Percentiles rank a stretch among this genome's conserved stretches.
Conservation (phyloP, 495 filamentous ascomycete species). For the Talaromyces wortmannii region DNA sequence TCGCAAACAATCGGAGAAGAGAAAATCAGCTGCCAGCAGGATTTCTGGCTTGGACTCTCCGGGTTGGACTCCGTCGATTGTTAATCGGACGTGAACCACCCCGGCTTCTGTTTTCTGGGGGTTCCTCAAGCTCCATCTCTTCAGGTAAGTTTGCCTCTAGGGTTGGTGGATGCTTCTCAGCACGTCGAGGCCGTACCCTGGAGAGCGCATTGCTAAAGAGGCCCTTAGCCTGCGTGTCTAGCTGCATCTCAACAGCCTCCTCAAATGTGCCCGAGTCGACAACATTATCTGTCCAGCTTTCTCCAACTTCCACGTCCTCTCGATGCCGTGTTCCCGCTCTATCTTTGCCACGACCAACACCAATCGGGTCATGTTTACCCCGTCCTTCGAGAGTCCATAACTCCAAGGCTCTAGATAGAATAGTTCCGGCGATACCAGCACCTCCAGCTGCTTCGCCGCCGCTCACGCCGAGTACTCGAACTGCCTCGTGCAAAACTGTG, state of each 20-base stretch:
- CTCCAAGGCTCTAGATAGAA: slow-evolving; percentile 67
- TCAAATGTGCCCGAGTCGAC: slow-evolving; percentile 15
- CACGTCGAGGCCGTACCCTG: slow-evolving; percentile 24
- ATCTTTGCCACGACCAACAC: slow-evolving; percentile 18
- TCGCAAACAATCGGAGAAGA: neutral
- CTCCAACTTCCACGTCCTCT: slow-evolving; percentile 13
- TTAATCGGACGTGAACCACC: neutral
- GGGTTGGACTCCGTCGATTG: slow-evolving; percentile 6
- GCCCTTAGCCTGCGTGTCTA: slow-evolving; percentile 34
- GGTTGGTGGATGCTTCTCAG: slow-evolving; percentile 10
- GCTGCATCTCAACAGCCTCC: slow-evolving; percentile 34
- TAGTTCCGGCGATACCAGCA: slow-evolving; percentile 67
- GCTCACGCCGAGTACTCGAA: slow-evolving; percentile 43
- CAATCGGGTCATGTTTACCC: slow-evolving; percentile 5
- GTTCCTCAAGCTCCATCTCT: slow-evolving; percentile 6
- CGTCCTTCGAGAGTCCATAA: slow-evolving; percentile 49
- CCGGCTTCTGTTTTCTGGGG: neutral
- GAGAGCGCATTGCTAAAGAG: slow-evolving; percentile 27
- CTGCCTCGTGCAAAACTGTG: slow-evolving; percentile 61
- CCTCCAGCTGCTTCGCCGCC: slow-evolving; percentile 51
- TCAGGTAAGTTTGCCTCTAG: neutral
- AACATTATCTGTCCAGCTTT: slow-evolving; percentile 34
- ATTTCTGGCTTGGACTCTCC: neutral
- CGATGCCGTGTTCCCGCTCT: slow-evolving; percentile 9
- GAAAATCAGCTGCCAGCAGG: slow-evolving; percentile 1